Evolutionary conservation across 108 stramenopile species (phyloP).

Genomic region (Stephanodiscus triporus): DNA sequence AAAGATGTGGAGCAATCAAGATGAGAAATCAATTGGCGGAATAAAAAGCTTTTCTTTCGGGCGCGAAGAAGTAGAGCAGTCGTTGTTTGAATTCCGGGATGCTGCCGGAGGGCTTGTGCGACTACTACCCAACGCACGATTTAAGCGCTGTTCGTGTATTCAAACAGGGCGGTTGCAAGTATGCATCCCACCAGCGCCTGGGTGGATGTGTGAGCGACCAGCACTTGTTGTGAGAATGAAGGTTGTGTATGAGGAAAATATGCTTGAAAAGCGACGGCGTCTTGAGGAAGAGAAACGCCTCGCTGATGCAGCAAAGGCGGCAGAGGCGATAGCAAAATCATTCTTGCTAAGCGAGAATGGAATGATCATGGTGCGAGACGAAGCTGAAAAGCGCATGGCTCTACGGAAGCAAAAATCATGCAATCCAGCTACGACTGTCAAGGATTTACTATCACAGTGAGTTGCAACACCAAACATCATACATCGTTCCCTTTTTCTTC

Average conservation of each 20-base stretch:
- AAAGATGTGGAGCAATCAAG: conserved; percentile 42
- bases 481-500: too few relatives aligned
- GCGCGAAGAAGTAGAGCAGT: conserved; percentile 43
- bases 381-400: conserved; percentile 38
- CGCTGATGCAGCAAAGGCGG: conserved; percentile 28
- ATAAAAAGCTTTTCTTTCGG: conserved; percentile 47
- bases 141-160: conserved; percentile 46
- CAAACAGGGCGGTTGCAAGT: conserved; percentile 20
- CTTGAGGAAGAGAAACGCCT: conserved; percentile 26
- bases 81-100: conserved; percentile 40
- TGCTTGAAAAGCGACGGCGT: conserved; percentile 34
- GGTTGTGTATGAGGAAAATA: conserved; percentile 48
- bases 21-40: conserved; percentile 13
- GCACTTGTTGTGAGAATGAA: conserved; percentile 43
- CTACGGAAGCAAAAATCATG: neutral
- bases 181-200: conserved; percentile 37
- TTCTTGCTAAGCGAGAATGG: conserved; percentile 43
- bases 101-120: conserved; percentile 32
- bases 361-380: conserved; percentile 32
- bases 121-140: conserved; percentile 19
- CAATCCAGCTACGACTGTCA: neutral
- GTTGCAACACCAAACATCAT: neutral
- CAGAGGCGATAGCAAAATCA: conserved; percentile 19
- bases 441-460: neutral
- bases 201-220: conserved; percentile 53